Base-by-base conservation (phyloP, 805 yeast genomes). In the Spathaspora sp. region DNA sequence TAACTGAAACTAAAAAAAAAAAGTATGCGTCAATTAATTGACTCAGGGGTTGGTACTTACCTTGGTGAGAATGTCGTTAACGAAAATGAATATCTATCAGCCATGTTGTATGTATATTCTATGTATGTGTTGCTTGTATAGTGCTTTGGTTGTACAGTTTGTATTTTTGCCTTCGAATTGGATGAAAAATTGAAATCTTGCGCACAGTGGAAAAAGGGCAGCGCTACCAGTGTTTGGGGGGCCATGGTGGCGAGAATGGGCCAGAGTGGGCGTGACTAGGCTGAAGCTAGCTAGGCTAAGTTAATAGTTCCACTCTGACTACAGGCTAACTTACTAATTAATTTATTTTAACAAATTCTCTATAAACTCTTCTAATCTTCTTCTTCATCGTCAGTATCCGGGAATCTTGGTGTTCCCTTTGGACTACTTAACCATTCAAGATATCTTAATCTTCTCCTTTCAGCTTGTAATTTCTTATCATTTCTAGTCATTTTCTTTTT, bases 401-500 rank as follows among this genome's bases (percentile, higher is more conserved):
- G 83, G 5, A 97, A 96, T 67, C 87, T 88, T 60, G 98, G 98
- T 18, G 99, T 94, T 31, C 99, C 99, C 83, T 94, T 94, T 58
- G 99, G 97, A 61, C 96, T 83, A 60, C 85, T 86, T 66, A 93
- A 80, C 99, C 99, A 93, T 62, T 89, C 97, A 50, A 93, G 78
- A 69, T 93, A 88, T 73, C 98, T 85, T 69, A 90, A 74, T 73
- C 99, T 86, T 76, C 98, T 87, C 77, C 98, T 86, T 69, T 88
- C 96, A 39, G 86, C 96, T 72, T 92, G 91, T 45, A 78, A 74
- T 76, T 93, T 93, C 85, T 89, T 85, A 64, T 93, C 97, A 67
- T 93, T 93, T 82, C 99, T 86, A 28, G 98, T 94, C 83, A 94
- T 76, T 83, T 91, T 92, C 93, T 89, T 94, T 89, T 91, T 92